Evolutionary conservation across 345 rosid species (phyloP), one percentile per base, ranked within the genome.

Genomic region (Luvunga scandens): DNA sequence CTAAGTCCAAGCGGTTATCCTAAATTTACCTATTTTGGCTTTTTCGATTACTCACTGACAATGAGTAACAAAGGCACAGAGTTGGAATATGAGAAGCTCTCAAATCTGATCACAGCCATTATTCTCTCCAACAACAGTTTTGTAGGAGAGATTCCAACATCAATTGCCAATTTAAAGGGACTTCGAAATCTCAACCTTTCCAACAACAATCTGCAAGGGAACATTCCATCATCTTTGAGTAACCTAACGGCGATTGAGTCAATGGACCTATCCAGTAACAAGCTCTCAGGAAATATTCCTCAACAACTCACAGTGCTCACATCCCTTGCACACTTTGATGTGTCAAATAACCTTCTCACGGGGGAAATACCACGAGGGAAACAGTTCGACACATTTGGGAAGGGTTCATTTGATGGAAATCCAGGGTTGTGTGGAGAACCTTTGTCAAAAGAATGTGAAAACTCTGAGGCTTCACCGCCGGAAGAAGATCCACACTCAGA

Each of bases 1-100:
- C 12, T 56, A 22, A 2, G 0, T 0, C 61, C 59, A 55, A 7
- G 6, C 0, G 0, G 2, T 50, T 14, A 50, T 18, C 56, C 21
- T 50, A 0, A 0, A 5, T 50, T 0, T 5, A 50, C 56, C 2
- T 50, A 18, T 18, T 50, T 1, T 50, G 4, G 22, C 0, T 0
- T 0, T 33, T 55, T 27, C 0, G 8, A 22, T 55, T 75, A 27
- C 31, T 25, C 55, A 25, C 3, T 55, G 2, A 33, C 10, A 28
- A 0, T 75, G 64, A 65, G 28, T 12, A 69, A 80, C 45, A 75
- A 70, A 56, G 79, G 76, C 7, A 22, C 5, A 1, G 12, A 38
- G 7, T 4, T 0, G 6, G 61, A 30, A 22, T 76, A 72, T 7
- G 59, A n/a, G 24, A 81, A 39, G 70, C 28, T 81, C 6, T 6